A percentile compares a stretch with the other conserved stretches of the same genome.
Evolutionary conservation across 2,329 filamentous ascomycete genomes (phyloP).

Genomic region (Aspergillus udagawae): DNA sequence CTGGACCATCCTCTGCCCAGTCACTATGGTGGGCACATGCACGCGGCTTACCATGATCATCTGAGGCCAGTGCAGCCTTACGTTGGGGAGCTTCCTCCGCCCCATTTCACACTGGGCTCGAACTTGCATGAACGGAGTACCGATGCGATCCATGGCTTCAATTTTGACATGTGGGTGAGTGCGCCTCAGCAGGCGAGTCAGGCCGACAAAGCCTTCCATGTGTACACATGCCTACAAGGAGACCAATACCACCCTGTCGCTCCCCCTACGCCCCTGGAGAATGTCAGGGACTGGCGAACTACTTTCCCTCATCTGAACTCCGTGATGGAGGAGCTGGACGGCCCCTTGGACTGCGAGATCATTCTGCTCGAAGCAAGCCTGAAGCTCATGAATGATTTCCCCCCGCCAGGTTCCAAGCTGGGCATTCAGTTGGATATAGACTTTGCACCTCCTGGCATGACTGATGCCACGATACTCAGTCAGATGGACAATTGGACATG

Average conservation of each 20-base stretch:
- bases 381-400: constrained; percentile 42
- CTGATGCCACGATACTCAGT: constrained; percentile 28
- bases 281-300: constrained; percentile 37
- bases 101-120: constrained; percentile 31
- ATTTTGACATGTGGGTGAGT: constrained; percentile 47
- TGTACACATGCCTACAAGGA: constrained; percentile 41
- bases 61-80: constrained; percentile 31
- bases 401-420: constrained; percentile 37
- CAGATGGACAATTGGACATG: constrained; percentile 43
- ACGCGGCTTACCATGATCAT: constrained; percentile 28
- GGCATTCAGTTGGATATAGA: constrained; percentile 43
- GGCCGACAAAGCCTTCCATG: constrained; percentile 40
- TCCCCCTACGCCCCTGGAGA: constrained; percentile 38
- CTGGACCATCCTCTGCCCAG: constrained; percentile 30
- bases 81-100: constrained; percentile 29
- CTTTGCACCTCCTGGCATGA: constrained; percentile 32
- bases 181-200: constrained; percentile 32
- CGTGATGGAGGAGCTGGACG: constrained; percentile 31
- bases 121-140: constrained; percentile 28
- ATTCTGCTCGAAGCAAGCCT: constrained; percentile 43
- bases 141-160: constrained; percentile 33
- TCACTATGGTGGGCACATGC: constrained; percentile 24
- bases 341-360: constrained; percentile 38
- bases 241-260: constrained; percentile 32
- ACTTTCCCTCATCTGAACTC: constrained; percentile 39